Evolutionary conservation across 495 filamentous ascomycete species (phyloP), one percentile per base, ranked within the genome.

Genomic region (Penicillium dipodomyicola): DNA sequence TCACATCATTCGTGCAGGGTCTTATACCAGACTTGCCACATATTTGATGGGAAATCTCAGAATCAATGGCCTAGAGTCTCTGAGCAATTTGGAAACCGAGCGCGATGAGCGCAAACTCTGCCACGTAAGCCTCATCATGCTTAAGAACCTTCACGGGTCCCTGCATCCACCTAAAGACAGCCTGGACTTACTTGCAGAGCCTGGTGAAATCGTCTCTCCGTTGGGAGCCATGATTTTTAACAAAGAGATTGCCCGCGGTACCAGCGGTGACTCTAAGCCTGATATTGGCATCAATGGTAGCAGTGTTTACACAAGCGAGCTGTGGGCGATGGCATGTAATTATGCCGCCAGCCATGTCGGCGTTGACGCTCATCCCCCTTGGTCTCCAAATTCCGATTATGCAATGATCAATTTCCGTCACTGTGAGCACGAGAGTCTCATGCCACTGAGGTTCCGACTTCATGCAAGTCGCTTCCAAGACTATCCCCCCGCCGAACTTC

Each of bases 301-400:
- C 45, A 70, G 60, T 1, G 64, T 77, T 42, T 65, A 74, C 33
- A 61, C 71, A 0, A 72, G 68, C 40, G 70, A 76, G 20, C 58
- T 77, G 14, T 79, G 74, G 73, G 67, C 70, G 15, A 57, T 76
- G 41, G 71, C 69, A 2, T 73, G 72, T 47, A 65, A 64, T 29
- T 79, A 76, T 55, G 74, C 72, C 9, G 63, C 69, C 23, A 58
- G 67, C 42, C 61, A 66, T 30, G 67, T 65, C 8, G 64, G 57
- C 2, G 56, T 60, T 15, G 63, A 68, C 22, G 54, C 62, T n/a
- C 53, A 63, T 22, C 70, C 76, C 3, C 76, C 76, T 4, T 79
- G 76, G 76, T 73, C 70, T 20, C 70, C 73, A 4, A 63, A 68
- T 5, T 77, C 76, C 14, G 74, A 79, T 27, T 77, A 74, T 51